Percentiles rank a stretch among this genome's conserved stretches.
phyloP scores from a whole-genome alignment of 768 basidiomycete genomes.

The Lentinula sp. region DNA sequence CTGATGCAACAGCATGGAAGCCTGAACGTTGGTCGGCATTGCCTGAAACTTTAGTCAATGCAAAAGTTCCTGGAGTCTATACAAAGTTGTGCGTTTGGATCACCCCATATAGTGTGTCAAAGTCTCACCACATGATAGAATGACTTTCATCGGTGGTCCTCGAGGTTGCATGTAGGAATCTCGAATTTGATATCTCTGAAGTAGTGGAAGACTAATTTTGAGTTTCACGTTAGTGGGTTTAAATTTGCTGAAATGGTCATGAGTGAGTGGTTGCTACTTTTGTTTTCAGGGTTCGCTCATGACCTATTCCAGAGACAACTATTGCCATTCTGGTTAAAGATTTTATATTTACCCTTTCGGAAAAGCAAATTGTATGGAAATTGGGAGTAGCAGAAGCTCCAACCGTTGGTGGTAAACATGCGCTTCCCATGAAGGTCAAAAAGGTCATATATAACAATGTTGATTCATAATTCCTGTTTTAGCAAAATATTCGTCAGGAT shows the following conservation, averaged over 20 bases:
- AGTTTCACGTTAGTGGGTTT: background rate
- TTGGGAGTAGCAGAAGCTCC: no score
- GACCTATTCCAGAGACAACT: no score
- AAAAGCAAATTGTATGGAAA: no score
- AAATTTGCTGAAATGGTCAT: background rate
- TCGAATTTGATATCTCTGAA: no score
- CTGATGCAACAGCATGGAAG: conserved; percentile 36
- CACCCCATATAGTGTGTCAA: background rate
- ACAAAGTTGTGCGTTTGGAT: conserved; percentile 22
- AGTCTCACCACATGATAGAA: conserved; percentile 17
- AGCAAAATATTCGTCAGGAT: no score
- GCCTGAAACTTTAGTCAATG: conserved; percentile 23
- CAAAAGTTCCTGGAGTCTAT: conserved; percentile 28
- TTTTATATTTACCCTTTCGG: no score
- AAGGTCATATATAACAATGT: no score
- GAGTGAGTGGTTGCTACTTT: background rate
- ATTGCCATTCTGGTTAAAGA: no score
- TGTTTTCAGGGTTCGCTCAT: no score
- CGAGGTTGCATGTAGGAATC: conserved; percentile 29
- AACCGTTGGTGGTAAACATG: no score
- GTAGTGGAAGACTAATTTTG: background rate
- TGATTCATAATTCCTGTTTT: no score
- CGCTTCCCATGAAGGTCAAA: no score
- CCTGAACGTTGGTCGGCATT: conserved; percentile 37
- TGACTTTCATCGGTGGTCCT: conserved; percentile 36